Percentiles rank a stretch among this genome's conserved stretches.
Evolutionary conservation across 2,329 filamentous ascomycete genomes (phyloP).

Genomic region (Cercospora zeina): DNA sequence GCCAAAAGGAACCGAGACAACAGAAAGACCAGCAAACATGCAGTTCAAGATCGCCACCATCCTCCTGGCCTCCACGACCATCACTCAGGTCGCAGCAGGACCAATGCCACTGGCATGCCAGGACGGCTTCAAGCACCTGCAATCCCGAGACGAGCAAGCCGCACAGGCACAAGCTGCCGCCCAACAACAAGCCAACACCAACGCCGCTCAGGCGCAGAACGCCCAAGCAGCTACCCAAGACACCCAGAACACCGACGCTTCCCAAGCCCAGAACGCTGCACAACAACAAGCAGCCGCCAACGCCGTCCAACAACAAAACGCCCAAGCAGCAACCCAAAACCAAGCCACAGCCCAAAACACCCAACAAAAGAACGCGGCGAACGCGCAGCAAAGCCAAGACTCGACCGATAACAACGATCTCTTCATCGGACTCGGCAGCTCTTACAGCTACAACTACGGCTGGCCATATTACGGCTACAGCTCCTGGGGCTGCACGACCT

Average conservation of each 20-base stretch:
- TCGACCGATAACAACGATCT: neutral
- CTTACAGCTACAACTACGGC: too few species aligned
- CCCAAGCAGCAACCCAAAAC: neutral
- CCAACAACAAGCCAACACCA: neutral
- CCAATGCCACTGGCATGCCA: neutral
- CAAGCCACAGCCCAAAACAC: neutral
- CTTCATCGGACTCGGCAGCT: neutral
- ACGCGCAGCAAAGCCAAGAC: neutral
- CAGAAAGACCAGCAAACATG: neutral
- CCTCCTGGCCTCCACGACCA: constrained; percentile 1
- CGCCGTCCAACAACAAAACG: neutral
- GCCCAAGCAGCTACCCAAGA: neutral
- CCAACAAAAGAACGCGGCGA: neutral
- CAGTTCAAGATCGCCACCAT: constrained; percentile 3
- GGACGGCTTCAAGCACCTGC: neutral
- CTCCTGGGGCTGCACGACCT: too few species aligned
- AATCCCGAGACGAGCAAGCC: neutral
- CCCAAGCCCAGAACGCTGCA: neutral
- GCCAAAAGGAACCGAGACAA: neutral
- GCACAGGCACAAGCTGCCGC: neutral
- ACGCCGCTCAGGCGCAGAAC: neutral
- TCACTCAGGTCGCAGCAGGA: neutral
- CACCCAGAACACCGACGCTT: neutral
- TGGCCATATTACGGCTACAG: too few species aligned
- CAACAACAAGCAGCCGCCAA: neutral